A percentile compares a stretch with the other conserved stretches of the same genome.
Conservation (phyloP, 2,329 filamentous ascomycete species). For the Lecanosticta acicola region DNA sequence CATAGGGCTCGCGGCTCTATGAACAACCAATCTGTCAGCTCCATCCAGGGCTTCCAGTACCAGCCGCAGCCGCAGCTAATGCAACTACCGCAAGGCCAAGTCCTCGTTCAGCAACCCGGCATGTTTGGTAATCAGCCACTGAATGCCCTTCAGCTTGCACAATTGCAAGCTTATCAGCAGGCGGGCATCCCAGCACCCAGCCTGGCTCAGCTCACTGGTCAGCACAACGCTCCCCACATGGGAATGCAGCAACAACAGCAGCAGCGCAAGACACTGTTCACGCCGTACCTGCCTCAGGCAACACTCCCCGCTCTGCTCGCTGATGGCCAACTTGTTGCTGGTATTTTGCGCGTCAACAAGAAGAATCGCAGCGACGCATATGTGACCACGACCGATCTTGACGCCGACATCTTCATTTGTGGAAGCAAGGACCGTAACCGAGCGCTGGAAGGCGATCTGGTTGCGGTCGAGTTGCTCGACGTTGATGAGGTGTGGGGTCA, state of each 20-base stretch:
- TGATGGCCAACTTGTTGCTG: constrained; percentile 90
- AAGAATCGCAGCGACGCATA: constrained; percentile 99
- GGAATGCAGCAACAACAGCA: constrained; percentile 69
- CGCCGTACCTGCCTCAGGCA: constrained; percentile 92
- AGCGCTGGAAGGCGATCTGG: constrained; percentile 89
- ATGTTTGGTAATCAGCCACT: constrained; percentile 81
- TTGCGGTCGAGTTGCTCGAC: constrained; percentile 91
- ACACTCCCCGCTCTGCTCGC: constrained; percentile 83
- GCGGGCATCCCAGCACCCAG: constrained; percentile 61
- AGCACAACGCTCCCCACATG: constrained; percentile 32
- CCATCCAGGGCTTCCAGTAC: constrained; percentile 73
- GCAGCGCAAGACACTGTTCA: constrained; percentile 96
- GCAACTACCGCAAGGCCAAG: constrained; percentile 75
- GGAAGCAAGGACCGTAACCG: constrained; percentile 98
- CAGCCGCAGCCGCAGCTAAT: constrained; percentile 87
- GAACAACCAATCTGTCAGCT: constrained; percentile 72
- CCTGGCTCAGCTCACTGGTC: constrained; percentile 40
- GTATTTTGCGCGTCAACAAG: constrained; percentile 97
- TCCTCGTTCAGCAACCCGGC: constrained; percentile 70
- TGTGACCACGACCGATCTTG: constrained; percentile 87
- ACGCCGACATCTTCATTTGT: constrained; percentile 98
- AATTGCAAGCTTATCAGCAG: constrained; percentile 87
- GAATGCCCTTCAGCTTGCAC: constrained; percentile 79
- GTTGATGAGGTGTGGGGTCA: constrained; percentile 98
- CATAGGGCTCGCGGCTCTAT: constrained; percentile 82